Conservation (phyloP, 495 filamentous ascomycete genomes). For the Filosporella fistucella region DNA sequence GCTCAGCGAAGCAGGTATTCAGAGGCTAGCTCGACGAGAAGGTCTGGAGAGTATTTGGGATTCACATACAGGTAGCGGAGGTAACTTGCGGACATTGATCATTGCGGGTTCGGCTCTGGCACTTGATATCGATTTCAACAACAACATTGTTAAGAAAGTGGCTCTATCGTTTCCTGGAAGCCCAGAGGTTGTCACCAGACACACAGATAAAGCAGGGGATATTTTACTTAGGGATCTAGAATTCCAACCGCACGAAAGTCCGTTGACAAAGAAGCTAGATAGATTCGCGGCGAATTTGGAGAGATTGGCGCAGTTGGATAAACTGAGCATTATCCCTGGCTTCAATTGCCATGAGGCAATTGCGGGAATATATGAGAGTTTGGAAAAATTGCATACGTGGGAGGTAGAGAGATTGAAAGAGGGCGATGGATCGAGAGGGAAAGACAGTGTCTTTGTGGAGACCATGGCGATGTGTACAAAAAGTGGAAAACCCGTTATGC, state of each 20-base stretch:
- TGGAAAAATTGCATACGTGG: conserved; percentile 59
- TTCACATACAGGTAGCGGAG: conserved; percentile 37
- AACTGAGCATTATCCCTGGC: conserved; percentile 63
- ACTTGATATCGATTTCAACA: conserved; percentile 47
- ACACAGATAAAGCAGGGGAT: conserved; percentile 40
- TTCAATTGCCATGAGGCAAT: conserved; percentile 89
- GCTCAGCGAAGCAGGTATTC: conserved; percentile 78
- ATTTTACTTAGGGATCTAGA: conserved; percentile 53
- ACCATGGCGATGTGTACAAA: conserved; percentile 56
- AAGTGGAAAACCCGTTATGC: conserved; percentile 76
- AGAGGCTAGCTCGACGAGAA: conserved; percentile 65
- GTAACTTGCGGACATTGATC: conserved; percentile 50
- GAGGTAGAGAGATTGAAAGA: conserved; percentile 59
- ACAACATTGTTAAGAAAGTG: conserved; percentile 45
- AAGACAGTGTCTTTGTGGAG: conserved; percentile 46
- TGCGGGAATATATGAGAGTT: conserved; percentile 67
- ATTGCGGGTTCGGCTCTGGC: conserved; percentile 64
- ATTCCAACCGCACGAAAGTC: conserved; percentile 37
- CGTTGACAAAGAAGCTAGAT: conserved; percentile 57
- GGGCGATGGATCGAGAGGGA: conserved; percentile 38
- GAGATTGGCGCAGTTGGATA: conserved; percentile 72
- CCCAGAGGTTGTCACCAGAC: conserved; percentile 41
- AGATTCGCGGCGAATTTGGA: conserved; percentile 78
- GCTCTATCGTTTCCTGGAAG: conserved; percentile 40
- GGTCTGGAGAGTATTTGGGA: conserved; percentile 73